Evolutionary conservation across 306 rosid genomes (phyloP), one percentile per base, ranked within the genome.

Genomic region (Corylus heterophylla): DNA sequence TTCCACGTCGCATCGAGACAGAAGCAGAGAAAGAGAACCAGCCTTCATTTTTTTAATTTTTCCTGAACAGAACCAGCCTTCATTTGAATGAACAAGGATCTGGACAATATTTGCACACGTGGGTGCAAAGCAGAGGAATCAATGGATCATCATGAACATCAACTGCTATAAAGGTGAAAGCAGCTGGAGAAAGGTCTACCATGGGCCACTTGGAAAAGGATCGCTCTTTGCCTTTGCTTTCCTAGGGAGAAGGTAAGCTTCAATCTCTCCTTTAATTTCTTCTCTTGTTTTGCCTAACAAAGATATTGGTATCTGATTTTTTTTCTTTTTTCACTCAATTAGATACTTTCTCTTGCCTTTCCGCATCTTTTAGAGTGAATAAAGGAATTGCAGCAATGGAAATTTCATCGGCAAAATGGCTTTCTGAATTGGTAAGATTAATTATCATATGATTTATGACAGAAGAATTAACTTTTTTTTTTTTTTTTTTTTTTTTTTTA

Each of bases 341-440:
- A 69, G 74, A 72, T 67, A 39, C 44, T 39, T 5, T 39, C 44
- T 39, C 44, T 49, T 45, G 39, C 59, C 42, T 20, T 8, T 62
- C 44, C 2, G 22, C 35, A 47, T 3, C 27, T 16, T 27, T 16
- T 27, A 31, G 7, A 44, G 44, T 7, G 69, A 62, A 44, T 27
- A 20, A 54, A 25, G n/a, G 44, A 22, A 64, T 20, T 7, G 48
- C 44, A 37, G 73, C 75, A 37, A 81, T 89, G 83, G 94, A 87
- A 14, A 59, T 79, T 39, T 70, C 88, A 49, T 61, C 86, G 13
- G 56, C 78, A 0, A 86, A 20, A 79, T 89, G 90, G 93, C 70
- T 87, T 37, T 86, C 87, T 18, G 90, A 93, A 42, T 75, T 89
- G 92, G 97, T 91, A 85, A 82, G 82, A 27, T 50, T 52, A 17